Evolutionary conservation across 2,329 filamentous ascomycete species (phyloP), one percentile per base, ranked within the genome.

Genomic region (Diaporthe vaccinii): DNA sequence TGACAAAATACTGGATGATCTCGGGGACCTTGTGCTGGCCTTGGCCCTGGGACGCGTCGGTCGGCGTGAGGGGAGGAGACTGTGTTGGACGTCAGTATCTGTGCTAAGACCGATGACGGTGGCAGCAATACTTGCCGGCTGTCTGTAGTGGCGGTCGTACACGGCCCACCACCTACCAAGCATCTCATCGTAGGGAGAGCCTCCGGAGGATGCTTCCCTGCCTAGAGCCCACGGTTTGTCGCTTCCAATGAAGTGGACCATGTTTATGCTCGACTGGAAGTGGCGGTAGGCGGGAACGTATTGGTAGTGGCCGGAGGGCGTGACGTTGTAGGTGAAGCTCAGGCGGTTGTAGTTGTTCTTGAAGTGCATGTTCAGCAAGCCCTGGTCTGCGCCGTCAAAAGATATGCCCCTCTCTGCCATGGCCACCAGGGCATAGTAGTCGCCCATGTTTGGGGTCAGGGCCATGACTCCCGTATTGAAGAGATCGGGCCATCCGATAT

Each of bases 391-490:
- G 67, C 97, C 97, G 83, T 99, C 97, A 82, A 99, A 99, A 78
- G 96, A 98, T 82, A 96, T 94, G 36, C 96, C 96, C 73, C 92
- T 89, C 79, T 95, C 91, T 36, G 97, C 95, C 88, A 98, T 92
- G 77, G 94, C 94, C 78, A 92, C 88, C 82, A 99, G 89, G 57
- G 95, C 94, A 85, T 95, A 93, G 84, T 96, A 98, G 79, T 98
- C 96, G 74, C 93, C 93, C 89, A 96, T 88, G 84, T 96, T 93
- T 46, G 97, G 97, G 22, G 89, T 93, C 76, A 99, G 85, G 49
- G 95, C 95, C 95, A 99, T 97, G 79, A 99, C 92, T 81, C 97
- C 97, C n/a, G 94, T 95, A 85, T 99, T 99, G 91, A 98, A 98
- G 76, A 96, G 91, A 85, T 99, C 97, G 46, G 97, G 97, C 97